Conservation (phyloP, 768 basidiomycete species). For the Suillus fuscotomentosus region DNA sequence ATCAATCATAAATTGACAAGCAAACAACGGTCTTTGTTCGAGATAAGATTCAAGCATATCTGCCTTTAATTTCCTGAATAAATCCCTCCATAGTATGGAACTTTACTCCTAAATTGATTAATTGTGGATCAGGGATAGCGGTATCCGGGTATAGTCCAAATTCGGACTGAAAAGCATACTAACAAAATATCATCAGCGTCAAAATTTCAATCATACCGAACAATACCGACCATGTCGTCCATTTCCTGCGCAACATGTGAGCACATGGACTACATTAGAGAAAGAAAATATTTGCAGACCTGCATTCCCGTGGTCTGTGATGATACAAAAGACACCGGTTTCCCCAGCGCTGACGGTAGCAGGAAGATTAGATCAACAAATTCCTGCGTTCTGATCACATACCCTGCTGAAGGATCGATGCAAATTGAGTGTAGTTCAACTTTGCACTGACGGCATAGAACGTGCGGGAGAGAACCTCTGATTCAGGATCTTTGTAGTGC, state of each 20-base stretch:
- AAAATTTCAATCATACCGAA: slow-evolving; percentile 1
- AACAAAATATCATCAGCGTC: neutral
- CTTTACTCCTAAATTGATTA: slow-evolving; percentile 25
- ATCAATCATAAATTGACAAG: no score
- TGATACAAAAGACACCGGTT: slow-evolving; percentile 24
- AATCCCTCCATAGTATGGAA: slow-evolving; percentile 21
- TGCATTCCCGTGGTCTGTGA: slow-evolving; percentile 16
- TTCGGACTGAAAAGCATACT: slow-evolving; percentile 27
- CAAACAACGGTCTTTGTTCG: no score
- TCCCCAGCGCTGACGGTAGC: slow-evolving; percentile 19
- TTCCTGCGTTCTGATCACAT: neutral
- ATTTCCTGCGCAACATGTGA: slow-evolving; percentile 12
- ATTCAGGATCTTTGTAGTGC: slow-evolving; percentile 20
- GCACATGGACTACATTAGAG: neutral
- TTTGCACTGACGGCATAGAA: slow-evolving; percentile 27
- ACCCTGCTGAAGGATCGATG: slow-evolving; percentile 18
- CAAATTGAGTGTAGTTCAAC: slow-evolving; percentile 16
- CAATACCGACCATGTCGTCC: slow-evolving; percentile 22
- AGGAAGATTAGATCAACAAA: neutral
- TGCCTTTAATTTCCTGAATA: slow-evolving; percentile 19
- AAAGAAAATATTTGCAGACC: slow-evolving; percentile 7
- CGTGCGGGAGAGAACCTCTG: slow-evolving; percentile 17
- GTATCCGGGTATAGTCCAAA: slow-evolving; percentile 20
- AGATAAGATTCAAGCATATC: slow-evolving; percentile 12
- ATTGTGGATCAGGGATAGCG: slow-evolving; percentile 24